Conservation (phyloP, 1,284 basidiomycete species). For the Inonotus obliquus region DNA sequence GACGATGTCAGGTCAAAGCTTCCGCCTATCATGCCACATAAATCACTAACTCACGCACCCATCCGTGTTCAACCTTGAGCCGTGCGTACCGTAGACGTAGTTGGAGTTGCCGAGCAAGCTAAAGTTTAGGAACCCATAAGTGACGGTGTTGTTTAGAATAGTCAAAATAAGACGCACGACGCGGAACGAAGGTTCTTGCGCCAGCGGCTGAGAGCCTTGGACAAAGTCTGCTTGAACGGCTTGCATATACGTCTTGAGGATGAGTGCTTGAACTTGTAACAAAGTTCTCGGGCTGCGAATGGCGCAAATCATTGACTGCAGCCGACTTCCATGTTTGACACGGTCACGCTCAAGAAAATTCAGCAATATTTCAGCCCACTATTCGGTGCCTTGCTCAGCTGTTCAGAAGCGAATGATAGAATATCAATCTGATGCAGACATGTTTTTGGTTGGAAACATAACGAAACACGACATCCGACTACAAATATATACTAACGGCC, state of each 20-base stretch:
- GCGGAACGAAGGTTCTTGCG: neutral
- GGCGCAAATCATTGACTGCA: neutral
- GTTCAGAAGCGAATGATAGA: neutral
- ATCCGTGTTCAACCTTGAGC: constrained; percentile 75
- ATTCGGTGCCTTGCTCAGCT: neutral
- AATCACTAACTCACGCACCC: constrained; percentile 45
- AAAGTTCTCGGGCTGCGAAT: neutral
- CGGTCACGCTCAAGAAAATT: neutral
- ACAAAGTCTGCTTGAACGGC: neutral
- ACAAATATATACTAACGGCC: constrained; percentile 30
- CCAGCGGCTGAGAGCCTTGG: neutral
- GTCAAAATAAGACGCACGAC: neutral
- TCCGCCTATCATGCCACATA: neutral
- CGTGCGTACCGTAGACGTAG: constrained; percentile 71
- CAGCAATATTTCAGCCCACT: neutral
- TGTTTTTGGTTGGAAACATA: constrained; percentile 1
- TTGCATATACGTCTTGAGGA: neutral
- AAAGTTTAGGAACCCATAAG: neutral
- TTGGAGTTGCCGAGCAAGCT: constrained; percentile 72
- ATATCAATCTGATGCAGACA: neutral
- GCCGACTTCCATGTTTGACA: neutral
- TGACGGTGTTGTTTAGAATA: neutral
- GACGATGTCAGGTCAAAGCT: neutral
- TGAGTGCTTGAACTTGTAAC: too few relatives aligned
- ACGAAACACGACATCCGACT: neutral